Evolutionary conservation across 1,284 basidiomycete species (phyloP), one percentile per base, ranked within the genome.

Genomic region (Trichosporon asahii): DNA sequence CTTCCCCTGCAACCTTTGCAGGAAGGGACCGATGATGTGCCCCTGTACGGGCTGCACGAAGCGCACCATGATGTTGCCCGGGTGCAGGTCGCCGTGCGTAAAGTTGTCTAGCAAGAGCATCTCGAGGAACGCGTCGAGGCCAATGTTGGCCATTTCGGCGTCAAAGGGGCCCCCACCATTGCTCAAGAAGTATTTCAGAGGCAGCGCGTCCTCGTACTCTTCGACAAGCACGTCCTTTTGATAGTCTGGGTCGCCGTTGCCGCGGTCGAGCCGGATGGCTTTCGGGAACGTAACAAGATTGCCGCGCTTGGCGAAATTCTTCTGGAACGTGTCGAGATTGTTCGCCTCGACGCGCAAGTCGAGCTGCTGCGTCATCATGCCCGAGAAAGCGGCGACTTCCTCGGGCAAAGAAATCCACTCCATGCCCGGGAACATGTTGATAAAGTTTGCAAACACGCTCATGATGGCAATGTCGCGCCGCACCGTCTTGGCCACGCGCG

Each of bases 31-130:
- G 64, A 93, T 83, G 72, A 87, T 86, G 65, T 86, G 83, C 1
- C 89, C 89, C 0, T 89, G 87, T 8, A 88, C 86, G 0, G 92
- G 92, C 79, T 91, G 91, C 80, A 90, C 90, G 83, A 98, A 97
- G 81, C 95, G 96, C 85, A 98, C 90, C 91, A 98, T 94, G 83
- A 98, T 96, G 82, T 98, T 98, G 33, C 96, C 96, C 0, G 83
- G 83, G 69, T 84, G 83, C 29, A 97, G 87, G 82, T 97, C 96
- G 2, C 95, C 90, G 81, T 99, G 96, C 1, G 96, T 95, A 83
- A 98, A 99, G 83, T 99, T 99, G 84, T 99, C 96, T 63, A 99
- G 86, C 1, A 99, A 86, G 25, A 99, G 88, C 96, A 99, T 99
- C 84, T 98, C 94, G 80, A 99, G 82, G 84, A 99, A 99, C 0